Percentiles rank a stretch among this genome's conserved stretches.
Evolutionary conservation across 768 basidiomycete species (phyloP).

Genomic region (Termitomyces sp.): DNA sequence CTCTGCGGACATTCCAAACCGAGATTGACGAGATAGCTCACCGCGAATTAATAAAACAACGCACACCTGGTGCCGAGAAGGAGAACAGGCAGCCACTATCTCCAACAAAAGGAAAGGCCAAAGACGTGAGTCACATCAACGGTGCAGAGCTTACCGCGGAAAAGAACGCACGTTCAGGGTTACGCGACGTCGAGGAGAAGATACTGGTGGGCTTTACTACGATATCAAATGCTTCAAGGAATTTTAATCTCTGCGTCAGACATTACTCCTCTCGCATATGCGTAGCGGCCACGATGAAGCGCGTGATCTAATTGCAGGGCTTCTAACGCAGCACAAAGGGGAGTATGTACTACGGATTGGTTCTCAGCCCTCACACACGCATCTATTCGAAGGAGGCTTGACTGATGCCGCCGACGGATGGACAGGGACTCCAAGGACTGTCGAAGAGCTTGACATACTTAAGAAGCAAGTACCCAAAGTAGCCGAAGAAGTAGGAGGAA

Average conservation of each 20-base stretch:
- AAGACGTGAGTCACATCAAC: constrained; percentile 24
- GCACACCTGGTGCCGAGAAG: constrained; percentile 34
- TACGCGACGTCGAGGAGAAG: constrained; percentile 48
- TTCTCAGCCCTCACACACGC: constrained; percentile 50
- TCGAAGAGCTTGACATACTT: constrained; percentile 47
- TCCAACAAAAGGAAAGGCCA: constrained; percentile 35
- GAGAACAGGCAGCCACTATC: constrained; percentile 19
- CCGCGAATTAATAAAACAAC: constrained; percentile 63
- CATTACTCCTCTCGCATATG: constrained; percentile 37
- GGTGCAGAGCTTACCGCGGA: constrained; percentile 4
- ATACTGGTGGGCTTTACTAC: constrained; percentile 38
- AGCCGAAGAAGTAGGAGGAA: constrained; percentile 77
- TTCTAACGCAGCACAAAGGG: constrained; percentile 64
- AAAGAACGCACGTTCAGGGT: constrained; percentile 18
- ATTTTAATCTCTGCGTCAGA: constrained; percentile 24
- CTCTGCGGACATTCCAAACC: constrained; percentile 58
- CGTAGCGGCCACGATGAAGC: constrained; percentile 45
- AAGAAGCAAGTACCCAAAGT: constrained; percentile 36
- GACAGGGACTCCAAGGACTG: constrained; percentile 46
- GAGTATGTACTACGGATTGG: constrained; percentile 78
- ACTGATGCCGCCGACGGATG: constrained; percentile 44
- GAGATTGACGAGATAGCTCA: constrained; percentile 76
- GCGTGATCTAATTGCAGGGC: constrained; percentile 57
- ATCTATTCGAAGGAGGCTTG: constrained; percentile 52
- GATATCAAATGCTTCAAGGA: neutral